phyloP scores from a whole-genome alignment of 2,329 filamentous ascomycete species.

The Verticillium nubilum region DNA sequence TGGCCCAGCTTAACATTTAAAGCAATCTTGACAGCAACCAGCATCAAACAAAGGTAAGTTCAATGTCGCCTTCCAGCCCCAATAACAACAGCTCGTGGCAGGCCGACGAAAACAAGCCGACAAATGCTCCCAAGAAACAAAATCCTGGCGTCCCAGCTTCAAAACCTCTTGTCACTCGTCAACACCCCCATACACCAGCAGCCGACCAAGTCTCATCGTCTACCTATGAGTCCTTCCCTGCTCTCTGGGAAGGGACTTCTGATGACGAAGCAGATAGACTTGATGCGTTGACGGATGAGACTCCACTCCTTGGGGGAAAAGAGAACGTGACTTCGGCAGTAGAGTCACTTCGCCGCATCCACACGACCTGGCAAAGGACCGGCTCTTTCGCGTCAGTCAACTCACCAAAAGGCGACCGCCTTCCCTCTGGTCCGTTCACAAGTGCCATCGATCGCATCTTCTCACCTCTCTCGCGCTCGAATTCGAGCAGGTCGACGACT shows the following conservation, averaged over 20 bases:
- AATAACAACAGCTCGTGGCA: too few relatives aligned
- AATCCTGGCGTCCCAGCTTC: too few relatives aligned
- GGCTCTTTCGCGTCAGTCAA: background rate
- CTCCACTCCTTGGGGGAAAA: background rate
- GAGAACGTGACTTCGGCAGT: background rate
- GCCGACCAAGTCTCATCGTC: too few relatives aligned
- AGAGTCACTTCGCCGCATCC: background rate
- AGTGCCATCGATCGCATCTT: background rate
- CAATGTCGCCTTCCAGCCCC: background rate
- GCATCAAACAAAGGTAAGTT: background rate
- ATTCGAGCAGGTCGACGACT: background rate
- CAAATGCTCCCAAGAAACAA: too few relatives aligned
- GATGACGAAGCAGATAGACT: background rate
- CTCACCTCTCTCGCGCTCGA: background rate
- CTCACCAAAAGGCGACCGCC: background rate
- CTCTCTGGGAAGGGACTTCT: background rate
- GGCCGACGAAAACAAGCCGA: too few relatives aligned
- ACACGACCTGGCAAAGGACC: background rate
- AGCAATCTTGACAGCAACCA: too few relatives aligned
- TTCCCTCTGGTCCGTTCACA: background rate
- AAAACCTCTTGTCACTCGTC: too few relatives aligned
- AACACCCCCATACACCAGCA: background rate
- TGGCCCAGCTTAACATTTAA: too few relatives aligned
- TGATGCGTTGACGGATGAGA: background rate
- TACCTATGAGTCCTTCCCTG: background rate